phyloP scores from a whole-genome alignment of 306 rosid genomes.

The Trifolium dubium region DNA sequence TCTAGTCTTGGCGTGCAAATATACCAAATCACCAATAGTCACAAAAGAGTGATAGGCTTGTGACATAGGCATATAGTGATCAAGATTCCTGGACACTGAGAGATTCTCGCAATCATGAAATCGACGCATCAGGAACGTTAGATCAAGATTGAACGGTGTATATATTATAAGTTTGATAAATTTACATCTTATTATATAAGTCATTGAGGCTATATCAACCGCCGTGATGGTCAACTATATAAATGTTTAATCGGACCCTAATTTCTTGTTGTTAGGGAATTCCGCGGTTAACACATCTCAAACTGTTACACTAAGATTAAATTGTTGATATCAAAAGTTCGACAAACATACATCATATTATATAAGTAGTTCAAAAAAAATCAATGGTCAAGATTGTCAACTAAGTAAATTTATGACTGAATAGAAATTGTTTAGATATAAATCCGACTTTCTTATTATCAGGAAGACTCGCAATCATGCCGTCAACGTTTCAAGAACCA shows the following conservation, averaged over 20 bases:
- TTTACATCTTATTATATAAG: not conserved
- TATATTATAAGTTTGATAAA: not conserved
- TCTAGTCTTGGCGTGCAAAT: conserved; percentile 53
- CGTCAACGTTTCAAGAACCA: not conserved
- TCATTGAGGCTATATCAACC: not conserved
- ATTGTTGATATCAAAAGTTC: not conserved
- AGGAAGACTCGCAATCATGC: not conserved
- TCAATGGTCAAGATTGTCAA: not conserved
- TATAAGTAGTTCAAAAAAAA: not conserved
- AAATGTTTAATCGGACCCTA: not conserved
- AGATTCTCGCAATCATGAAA: not conserved
- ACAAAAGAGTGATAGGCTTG: conserved; percentile 31
- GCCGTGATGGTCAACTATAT: not conserved
- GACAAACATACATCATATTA: not conserved
- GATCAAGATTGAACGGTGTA: not conserved
- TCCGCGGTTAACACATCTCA: too few species aligned
- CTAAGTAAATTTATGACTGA: not conserved
- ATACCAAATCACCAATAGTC: conserved; percentile 22
- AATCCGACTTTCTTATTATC: too few species aligned
- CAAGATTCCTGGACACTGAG: not conserved
- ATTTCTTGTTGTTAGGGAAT: not conserved
- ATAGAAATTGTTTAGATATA: not conserved
- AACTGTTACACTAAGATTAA: not conserved
- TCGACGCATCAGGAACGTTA: not conserved
- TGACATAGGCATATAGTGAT: conserved; percentile 32